Percentiles rank a stretch among this genome's conserved stretches.
These are phyloP conservation scores for Alternaria sp. DNA, from an alignment of 2,329 filamentous ascomycete species.

Conservation along the genomic window DNA sequence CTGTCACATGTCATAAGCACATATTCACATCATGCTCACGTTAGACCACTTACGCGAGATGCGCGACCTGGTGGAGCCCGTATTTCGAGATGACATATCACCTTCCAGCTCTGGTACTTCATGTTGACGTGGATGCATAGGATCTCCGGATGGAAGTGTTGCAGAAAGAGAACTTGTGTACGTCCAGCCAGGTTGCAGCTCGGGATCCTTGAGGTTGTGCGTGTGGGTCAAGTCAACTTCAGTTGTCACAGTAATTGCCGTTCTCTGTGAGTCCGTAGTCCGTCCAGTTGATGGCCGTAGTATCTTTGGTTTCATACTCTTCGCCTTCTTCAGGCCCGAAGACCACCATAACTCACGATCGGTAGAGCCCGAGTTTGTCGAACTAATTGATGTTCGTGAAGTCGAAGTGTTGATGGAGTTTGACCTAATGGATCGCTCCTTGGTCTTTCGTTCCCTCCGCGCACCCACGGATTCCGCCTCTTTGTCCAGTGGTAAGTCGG, in stretches of 20 bases:
- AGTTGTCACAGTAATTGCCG: slow-evolving; percentile 3
- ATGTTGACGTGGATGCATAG: slow-evolving; percentile 39
- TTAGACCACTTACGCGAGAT: slow-evolving; percentile 37
- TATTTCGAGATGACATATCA: slow-evolving; percentile 41
- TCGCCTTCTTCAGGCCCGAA: slow-evolving; percentile 45
- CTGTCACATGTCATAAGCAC: slow-evolving; percentile 21
- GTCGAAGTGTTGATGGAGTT: slow-evolving; percentile 41
- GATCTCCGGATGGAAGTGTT: slow-evolving; percentile 45
- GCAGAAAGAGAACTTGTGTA: slow-evolving; percentile 41
- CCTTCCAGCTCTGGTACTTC: slow-evolving; percentile 42
- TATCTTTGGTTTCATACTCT: slow-evolving; percentile 33
- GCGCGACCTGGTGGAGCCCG: slow-evolving; percentile 39
- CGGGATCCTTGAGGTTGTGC: slow-evolving; percentile 35
- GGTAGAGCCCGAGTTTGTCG: slow-evolving; percentile 35
- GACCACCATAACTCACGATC: slow-evolving; percentile 47
- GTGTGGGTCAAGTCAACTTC: slow-evolving; percentile 17
- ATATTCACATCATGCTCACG: neutral
- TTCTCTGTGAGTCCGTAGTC: slow-evolving; percentile 25
- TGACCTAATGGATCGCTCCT: slow-evolving; percentile 34
- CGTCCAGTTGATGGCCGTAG: slow-evolving; percentile 31
- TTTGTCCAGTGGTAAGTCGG: slow-evolving; percentile 51
- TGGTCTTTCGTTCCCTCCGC: slow-evolving; percentile 46
- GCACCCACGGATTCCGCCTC: slow-evolving; percentile 50
- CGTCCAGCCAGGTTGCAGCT: slow-evolving; percentile 43
- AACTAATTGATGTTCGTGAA: slow-evolving; percentile 36